Base-by-base conservation (phyloP, 768 basidiomycete species). In the Pisolithus microcarpus region DNA sequence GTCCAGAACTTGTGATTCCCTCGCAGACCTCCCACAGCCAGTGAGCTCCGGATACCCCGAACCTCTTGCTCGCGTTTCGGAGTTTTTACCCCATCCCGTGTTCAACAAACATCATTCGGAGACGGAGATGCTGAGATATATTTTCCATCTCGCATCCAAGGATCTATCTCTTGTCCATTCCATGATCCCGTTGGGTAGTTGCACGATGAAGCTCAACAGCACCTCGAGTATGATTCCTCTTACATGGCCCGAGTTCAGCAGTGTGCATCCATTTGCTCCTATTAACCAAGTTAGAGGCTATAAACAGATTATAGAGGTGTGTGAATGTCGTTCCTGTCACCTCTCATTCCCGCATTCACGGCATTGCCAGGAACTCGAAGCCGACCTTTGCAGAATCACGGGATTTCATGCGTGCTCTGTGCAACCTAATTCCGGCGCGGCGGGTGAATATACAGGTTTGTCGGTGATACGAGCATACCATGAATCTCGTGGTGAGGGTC, bases 391-490 rank as follows among this genome's bases (percentile, higher is more conserved):
- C 75, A 86, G 78, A 61, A 90, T 98, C 53, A 98, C 96, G 11
- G 96, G 96, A n/a, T 96, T 97, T 73, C 80, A 91, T 57, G 83
- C 92, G 18, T 91, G 92, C 53, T 94, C 91, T 1, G 78, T 99
- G n/a, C 96, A 99, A 65, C 96, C 96, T 34, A 99, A 99, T 69
- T 98, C 96, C 13, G 96, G 96, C 40, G 96, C 96, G 16, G 91
- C 93, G 53, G 96, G 96, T 24, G 96, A 99, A 71, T 99, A 94
- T 61, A 81, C 96, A 30, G 96, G 96, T n/a, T 78, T 99, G 19
- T 85, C 81, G 47, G 86, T 97, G 53, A 97, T 99, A 62, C 81
- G 86, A 44, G 94, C 94, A 9, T 99, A 93, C 69, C 92, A 97
- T 61, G 85, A 87, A 64, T 88, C 91, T 48, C 83, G 85, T 19